Percentiles rank a stretch among this genome's conserved stretches.
phyloP scores from a whole-genome alignment of 768 basidiomycete genomes.

The Gyrodon lividus region DNA sequence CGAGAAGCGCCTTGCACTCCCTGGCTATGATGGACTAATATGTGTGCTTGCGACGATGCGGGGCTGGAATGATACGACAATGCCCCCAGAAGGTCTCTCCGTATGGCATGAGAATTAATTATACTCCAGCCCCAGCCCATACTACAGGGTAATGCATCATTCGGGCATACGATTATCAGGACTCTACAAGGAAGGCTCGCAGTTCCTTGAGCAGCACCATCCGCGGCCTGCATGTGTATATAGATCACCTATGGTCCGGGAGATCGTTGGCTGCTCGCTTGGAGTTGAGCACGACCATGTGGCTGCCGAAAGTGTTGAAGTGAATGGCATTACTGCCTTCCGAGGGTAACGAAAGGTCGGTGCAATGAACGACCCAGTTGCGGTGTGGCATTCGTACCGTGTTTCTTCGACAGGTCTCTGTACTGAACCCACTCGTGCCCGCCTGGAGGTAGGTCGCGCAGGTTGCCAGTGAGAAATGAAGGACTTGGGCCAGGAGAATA shows the following conservation, averaged over 20 bases:
- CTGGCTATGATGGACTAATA: not conserved
- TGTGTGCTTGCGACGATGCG: not conserved
- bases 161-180: not conserved
- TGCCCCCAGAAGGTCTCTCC: not conserved
- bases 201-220: not conserved
- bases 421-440: no score
- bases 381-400: no score
- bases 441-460: no score
- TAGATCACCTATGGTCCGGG: constrained; percentile 47
- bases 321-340: not conserved
- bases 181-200: not conserved
- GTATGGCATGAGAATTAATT: not conserved
- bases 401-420: no score
- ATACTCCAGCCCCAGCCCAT: not conserved
- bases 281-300: constrained; percentile 49
- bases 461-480: no score
- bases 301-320: constrained; percentile 37
- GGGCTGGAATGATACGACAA: no score
- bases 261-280: constrained; percentile 45
- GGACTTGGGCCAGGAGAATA: no score
- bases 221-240: constrained; percentile 37
- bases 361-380: no score
- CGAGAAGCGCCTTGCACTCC: not conserved
- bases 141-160: not conserved
- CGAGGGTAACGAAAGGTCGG: not conserved